Evolutionary conservation across 371 early-diverging fungal species (phyloP).

Genomic region (Blakeslea trispora): DNA sequence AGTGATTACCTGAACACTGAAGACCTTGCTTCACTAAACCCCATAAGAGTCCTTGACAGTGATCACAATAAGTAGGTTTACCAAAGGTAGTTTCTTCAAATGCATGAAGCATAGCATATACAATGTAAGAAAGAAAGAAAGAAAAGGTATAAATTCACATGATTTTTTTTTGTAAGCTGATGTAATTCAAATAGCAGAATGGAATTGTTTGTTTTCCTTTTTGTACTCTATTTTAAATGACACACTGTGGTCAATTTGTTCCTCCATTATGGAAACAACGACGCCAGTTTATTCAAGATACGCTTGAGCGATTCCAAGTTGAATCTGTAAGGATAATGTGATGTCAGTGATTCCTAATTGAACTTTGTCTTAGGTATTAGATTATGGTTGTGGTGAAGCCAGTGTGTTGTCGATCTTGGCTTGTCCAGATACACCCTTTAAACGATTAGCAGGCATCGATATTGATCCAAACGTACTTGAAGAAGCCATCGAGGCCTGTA

Average conservation of each 20-base stretch:
- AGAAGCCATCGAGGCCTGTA: constrained; percentile 50
- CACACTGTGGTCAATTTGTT: constrained; percentile 8
- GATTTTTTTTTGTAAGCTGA: background rate
- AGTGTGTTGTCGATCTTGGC: constrained; percentile 60
- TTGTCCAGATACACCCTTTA: constrained; percentile 42
- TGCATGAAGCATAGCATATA: constrained; percentile 20
- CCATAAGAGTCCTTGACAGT: constrained; percentile 29
- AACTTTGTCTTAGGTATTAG: constrained; percentile 53
- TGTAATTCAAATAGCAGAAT: too few species aligned
- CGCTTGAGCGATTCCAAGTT: background rate
- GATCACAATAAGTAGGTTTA: constrained; percentile 27
- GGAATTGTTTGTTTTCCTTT: too few species aligned
- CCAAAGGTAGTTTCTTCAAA: constrained; percentile 21
- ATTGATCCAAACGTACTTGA: constrained; percentile 40
- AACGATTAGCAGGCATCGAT: constrained; percentile 66
- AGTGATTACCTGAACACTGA: constrained; percentile 19
- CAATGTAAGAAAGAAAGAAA: constrained; percentile 9
- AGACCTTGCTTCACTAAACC: constrained; percentile 27
- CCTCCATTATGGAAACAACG: constrained; percentile 24
- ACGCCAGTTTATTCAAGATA: constrained; percentile 15
- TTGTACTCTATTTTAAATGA: too few species aligned
- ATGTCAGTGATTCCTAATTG: too few species aligned
- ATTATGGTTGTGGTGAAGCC: constrained; percentile 81
- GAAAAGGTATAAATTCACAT: background rate
- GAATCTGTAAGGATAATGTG: constrained; percentile 16